Percentiles rank a stretch among this genome's conserved stretches.
These are phyloP conservation scores for Melanomma pulvis-pyrius DNA, from an alignment of 495 filamentous ascomycete species.

Conservation along the genomic window DNA sequence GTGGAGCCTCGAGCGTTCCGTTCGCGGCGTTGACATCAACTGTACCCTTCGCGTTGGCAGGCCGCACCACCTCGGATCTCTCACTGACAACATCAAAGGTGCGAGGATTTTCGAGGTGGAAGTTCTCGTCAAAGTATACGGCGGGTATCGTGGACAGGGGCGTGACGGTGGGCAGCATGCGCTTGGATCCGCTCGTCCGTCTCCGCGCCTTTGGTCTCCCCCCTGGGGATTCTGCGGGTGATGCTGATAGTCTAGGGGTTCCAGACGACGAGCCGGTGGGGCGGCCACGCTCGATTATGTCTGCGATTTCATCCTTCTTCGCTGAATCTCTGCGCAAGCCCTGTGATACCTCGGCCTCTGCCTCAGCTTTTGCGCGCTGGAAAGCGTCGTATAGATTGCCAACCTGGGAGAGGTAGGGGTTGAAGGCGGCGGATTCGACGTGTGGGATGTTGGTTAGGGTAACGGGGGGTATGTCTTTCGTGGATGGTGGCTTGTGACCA, in stretches of 20 bases:
- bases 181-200: slow-evolving; percentile 58
- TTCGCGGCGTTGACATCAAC: slow-evolving; percentile 62
- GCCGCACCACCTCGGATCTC: slow-evolving; percentile 85
- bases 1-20: slow-evolving; percentile 62
- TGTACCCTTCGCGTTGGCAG: slow-evolving; percentile 56
- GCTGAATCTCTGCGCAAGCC: slow-evolving; percentile 46
- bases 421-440: slow-evolving; percentile 77
- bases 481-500: slow-evolving; percentile 79
- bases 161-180: slow-evolving; percentile 65
- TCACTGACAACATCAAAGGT: slow-evolving; percentile 98
- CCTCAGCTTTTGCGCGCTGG: slow-evolving; percentile 69
- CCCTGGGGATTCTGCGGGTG: slow-evolving; percentile 45
- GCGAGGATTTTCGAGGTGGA: slow-evolving; percentile 92
- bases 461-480: slow-evolving; percentile 92
- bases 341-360: slow-evolving; percentile 55
- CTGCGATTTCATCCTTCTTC: slow-evolving; percentile 54
- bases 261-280: slow-evolving; percentile 23
- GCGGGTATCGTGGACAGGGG: slow-evolving; percentile 88
- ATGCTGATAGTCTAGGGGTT: slow-evolving; percentile 32
- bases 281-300: slow-evolving; percentile 42
- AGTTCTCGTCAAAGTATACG: slow-evolving; percentile 94
- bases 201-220: slow-evolving; percentile 53
- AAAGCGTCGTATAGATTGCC: slow-evolving; percentile 81
- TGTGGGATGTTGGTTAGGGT: slow-evolving; percentile 86
- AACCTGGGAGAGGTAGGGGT: slow-evolving; percentile 79